Evolutionary conservation across 1,284 basidiomycete genomes (phyloP).

Genomic region (Volvariella volvacea): DNA sequence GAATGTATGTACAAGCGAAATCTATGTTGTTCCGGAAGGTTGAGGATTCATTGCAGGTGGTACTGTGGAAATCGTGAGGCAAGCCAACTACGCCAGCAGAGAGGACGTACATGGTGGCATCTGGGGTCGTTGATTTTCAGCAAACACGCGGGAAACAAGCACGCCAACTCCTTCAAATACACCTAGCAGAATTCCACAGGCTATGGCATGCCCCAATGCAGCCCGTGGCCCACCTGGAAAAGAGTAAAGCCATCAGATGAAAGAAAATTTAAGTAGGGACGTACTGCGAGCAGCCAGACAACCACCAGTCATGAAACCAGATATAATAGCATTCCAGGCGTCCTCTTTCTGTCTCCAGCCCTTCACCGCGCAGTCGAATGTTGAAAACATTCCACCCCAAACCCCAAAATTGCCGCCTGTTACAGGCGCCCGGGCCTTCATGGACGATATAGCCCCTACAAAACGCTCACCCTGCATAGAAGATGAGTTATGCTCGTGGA

Average conservation of each 20-base stretch:
- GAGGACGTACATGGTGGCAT: constrained; percentile 40
- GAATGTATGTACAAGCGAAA: constrained; percentile 16
- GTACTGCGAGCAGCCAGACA: constrained; percentile 90
- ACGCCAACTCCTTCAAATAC: constrained; percentile 96
- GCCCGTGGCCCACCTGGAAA: constrained; percentile 82
- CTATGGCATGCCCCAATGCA: constrained; percentile 86
- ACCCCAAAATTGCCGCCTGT: constrained; percentile 98
- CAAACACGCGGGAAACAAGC: constrained; percentile 77
- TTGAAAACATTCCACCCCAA: constrained; percentile 97
- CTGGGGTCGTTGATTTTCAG: constrained; percentile 75
- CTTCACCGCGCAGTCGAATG: constrained; percentile 97
- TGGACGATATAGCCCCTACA: constrained; percentile 89
- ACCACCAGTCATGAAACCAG: constrained; percentile 97
- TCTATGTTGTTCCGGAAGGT: constrained; percentile 16
- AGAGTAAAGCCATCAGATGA: constrained; percentile 5
- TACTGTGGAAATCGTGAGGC: constrained; percentile 17
- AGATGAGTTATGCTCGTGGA: constrained; percentile 7
- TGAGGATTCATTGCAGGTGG: constrained; percentile 31
- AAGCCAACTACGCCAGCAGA: too few species aligned
- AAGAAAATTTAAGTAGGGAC: constrained; percentile 28
- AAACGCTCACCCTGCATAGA: constrained; percentile 80
- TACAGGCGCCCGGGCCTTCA: constrained; percentile 97
- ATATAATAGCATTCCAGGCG: constrained; percentile 98
- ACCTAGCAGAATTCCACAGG: constrained; percentile 94
- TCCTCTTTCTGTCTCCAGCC: constrained; percentile 98